Percentiles rank a stretch among this genome's conserved stretches.
These are phyloP conservation scores for Aschersonia sp. DNA, from an alignment of 2,329 filamentous ascomycete species.

Conservation along the genomic window DNA sequence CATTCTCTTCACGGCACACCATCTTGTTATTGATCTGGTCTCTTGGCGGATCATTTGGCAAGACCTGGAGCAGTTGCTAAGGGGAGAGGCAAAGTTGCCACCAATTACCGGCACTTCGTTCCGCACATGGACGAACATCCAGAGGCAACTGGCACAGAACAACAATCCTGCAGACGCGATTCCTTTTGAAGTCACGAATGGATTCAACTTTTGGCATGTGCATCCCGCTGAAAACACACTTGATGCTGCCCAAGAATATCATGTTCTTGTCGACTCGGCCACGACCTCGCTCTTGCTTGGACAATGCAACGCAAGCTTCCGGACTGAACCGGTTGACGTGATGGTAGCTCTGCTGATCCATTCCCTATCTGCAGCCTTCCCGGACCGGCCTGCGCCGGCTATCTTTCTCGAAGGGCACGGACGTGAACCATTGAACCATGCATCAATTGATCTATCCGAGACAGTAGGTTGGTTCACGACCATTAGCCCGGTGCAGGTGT, in stretches of 20 bases:
- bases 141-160: background rate
- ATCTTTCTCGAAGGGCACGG: conserved; percentile 1
- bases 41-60: background rate
- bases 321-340: background rate
- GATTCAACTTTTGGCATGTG: background rate
- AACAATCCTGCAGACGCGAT: background rate
- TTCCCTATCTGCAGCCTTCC: background rate
- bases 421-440: background rate
- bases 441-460: background rate
- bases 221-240: background rate
- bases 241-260: background rate
- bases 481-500: conserved; percentile 7
- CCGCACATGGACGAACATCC: background rate
- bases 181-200: background rate
- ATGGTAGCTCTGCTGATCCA: background rate
- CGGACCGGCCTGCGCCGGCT: background rate
- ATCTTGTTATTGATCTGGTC: background rate
- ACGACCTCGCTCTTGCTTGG: conserved; percentile 6
- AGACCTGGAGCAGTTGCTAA: background rate
- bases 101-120: background rate
- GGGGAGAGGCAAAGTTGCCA: background rate
- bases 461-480: conserved; percentile 3
- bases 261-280: background rate
- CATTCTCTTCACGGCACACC: background rate
- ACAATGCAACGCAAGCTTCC: background rate